phyloP scores from a whole-genome alignment of 176 grass and related monocot species.

The Stipa capillata region DNA sequence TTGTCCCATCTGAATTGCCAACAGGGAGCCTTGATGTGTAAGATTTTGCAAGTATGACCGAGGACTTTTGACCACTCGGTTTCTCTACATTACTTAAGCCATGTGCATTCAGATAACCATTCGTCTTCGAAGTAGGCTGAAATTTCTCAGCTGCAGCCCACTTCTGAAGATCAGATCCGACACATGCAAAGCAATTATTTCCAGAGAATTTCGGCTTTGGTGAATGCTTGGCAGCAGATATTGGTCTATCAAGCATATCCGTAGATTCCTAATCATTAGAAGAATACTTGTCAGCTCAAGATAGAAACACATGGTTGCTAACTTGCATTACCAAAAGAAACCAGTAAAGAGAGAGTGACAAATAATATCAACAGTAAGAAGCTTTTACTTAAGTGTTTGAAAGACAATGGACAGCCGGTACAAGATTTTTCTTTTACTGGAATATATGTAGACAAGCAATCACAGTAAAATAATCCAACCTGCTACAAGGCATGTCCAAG shows the following conservation, averaged over 20 bases:
- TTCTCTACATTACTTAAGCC: slow-evolving; percentile 1
- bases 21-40: slow-evolving; percentile 37
- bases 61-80: slow-evolving; percentile 6
- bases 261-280: neutral
- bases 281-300: slow-evolving; percentile 8
- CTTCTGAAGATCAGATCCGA: slow-evolving; percentile 36
- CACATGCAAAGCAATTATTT: slow-evolving; percentile 23
- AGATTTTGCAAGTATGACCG: slow-evolving; percentile 29
- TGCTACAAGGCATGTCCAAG: neutral
- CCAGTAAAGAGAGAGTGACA: neutral
- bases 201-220: slow-evolving; percentile 4
- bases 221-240: slow-evolving; percentile 22
- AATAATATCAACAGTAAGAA: neutral
- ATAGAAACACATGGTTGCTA: neutral
- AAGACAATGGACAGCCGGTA: no score
- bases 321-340: neutral
- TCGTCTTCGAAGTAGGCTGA: slow-evolving; percentile 27
- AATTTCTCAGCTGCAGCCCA: slow-evolving; percentile 50
- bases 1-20: slow-evolving; percentile 39
- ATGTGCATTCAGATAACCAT: neutral
- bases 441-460: neutral
- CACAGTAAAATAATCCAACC: no score
- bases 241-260: slow-evolving; percentile 14
- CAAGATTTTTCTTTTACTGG: no score
- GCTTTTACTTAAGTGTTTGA: neutral